These are phyloP conservation scores for Parathielavia appendiculata DNA, from an alignment of 495 filamentous ascomycete species.

Conservation along the genomic window DNA sequence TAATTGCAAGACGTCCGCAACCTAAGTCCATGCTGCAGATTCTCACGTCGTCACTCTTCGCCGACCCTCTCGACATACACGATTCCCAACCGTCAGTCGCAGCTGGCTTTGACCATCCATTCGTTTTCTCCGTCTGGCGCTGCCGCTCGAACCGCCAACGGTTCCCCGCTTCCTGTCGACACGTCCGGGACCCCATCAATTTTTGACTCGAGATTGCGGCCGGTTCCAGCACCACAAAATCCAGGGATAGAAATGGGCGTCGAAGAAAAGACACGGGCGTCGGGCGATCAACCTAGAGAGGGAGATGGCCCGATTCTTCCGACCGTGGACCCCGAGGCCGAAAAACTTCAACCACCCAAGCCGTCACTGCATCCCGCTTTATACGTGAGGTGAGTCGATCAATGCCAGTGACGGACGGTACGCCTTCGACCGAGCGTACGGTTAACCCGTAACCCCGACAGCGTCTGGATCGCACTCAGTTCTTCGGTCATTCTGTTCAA, in stretches of 20 bases:
- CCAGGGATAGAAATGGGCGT: constrained; percentile 36
- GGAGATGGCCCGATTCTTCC: constrained; percentile 63
- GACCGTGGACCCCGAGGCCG: constrained; percentile 64
- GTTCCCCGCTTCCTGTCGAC: constrained; percentile 6
- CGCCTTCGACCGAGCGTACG: not conserved
- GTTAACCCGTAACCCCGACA: constrained; percentile 37
- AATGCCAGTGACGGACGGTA: not conserved
- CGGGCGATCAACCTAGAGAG: constrained; percentile 62
- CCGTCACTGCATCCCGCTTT: constrained; percentile 70
- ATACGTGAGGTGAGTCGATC: constrained; percentile 73
- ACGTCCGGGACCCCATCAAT: constrained; percentile 9
- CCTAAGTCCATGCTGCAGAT: constrained; percentile 14
- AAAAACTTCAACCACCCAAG: constrained; percentile 62
- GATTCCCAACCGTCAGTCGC: constrained; percentile 16
- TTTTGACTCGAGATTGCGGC: constrained; percentile 9
- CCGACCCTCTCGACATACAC: constrained; percentile 4
- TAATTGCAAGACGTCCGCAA: constrained; percentile 5
- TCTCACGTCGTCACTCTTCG: not conserved
- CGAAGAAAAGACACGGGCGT: constrained; percentile 74
- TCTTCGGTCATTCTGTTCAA: constrained; percentile 97
- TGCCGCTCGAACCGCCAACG: constrained; percentile 19
- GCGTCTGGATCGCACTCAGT: constrained; percentile 85
- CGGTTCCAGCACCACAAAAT: constrained; percentile 4
- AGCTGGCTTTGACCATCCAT: constrained; percentile 35
- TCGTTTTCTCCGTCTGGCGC: constrained; percentile 25